Base-by-base conservation (phyloP, 345 rosid species). In the Conringia planisiliqua region DNA sequence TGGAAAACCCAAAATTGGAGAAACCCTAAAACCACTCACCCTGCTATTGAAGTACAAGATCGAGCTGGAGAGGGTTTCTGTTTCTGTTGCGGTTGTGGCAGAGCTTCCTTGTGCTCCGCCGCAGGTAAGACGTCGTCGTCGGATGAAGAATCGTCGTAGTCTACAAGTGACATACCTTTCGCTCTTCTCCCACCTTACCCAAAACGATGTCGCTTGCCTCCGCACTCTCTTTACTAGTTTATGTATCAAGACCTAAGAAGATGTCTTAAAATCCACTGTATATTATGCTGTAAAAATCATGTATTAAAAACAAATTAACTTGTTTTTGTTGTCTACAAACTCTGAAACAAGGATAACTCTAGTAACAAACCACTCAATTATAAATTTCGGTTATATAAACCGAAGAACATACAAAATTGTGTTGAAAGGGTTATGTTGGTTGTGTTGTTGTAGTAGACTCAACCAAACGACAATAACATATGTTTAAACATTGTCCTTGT, bases 101-200 rank as follows among this genome's bases (percentile, higher is more conserved):
- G 54, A 14, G 64, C 3, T 51, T 62, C 32, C 79, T 22, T 20
- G 56, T 50, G 56, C 56, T 10, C 56, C 56, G 56, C 56, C 56
- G 56, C 14, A 2, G 56, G 56, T 4, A 46, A 35, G 38, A 68
- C 70, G 24, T 68, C 79, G 18, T 69, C 76, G 66, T 77, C 80
- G 7, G 80, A 77, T n/a, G 80, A 77, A 46, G 80, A 64, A 71
- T 70, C 80, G 3, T 77, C 80, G 61, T 77, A 77, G 16, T 77
- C 80, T 2, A 77, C 80, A 4, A 77, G 76, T 16, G 80, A 58
- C 80, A 77, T 77, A 20, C 32, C 56, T 66, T 22, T 22, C 24
- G 1, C 2, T 22, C 24, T 22, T 55, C 44, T 33, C 46, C 20
- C 11, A 42, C 64, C 65, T 26, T 62, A 3, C 29, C 17, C 5